Conservation (phyloP, 2,329 filamentous ascomycete genomes). For the Samsoniella hepiali region DNA sequence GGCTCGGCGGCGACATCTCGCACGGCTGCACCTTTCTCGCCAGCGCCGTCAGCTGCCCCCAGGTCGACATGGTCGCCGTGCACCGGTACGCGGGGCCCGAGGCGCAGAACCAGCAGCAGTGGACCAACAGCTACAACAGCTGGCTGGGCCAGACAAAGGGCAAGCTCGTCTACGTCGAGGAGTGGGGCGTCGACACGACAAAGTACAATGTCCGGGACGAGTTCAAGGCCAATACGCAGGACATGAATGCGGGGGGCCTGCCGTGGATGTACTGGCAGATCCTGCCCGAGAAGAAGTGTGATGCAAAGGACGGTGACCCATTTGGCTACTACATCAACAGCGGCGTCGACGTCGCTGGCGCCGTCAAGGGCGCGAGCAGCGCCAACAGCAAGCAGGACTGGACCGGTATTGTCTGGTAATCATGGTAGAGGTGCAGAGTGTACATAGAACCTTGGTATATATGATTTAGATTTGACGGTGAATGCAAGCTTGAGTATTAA, state of each 20-base stretch:
- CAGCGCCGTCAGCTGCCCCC: slow-evolving; percentile 27
- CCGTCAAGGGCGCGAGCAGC: slow-evolving; percentile 15
- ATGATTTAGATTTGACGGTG: background rate
- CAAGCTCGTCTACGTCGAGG: slow-evolving; percentile 32
- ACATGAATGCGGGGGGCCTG: slow-evolving; percentile 30
- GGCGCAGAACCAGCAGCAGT: slow-evolving; percentile 22
- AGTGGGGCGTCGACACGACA: slow-evolving; percentile 25
- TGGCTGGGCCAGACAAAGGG: slow-evolving; percentile 26
- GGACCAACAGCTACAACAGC: slow-evolving; percentile 24
- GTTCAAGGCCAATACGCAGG: slow-evolving; percentile 27
- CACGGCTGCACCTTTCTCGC: slow-evolving; percentile 29
- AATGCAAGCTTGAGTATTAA: background rate
- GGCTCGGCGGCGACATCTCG: slow-evolving; percentile 31
- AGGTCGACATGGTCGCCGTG: slow-evolving; percentile 27
- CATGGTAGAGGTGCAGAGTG: background rate
- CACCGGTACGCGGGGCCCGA: slow-evolving; percentile 27
- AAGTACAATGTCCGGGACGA: slow-evolving; percentile 20
- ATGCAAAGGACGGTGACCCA: slow-evolving; percentile 9
- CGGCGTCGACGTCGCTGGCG: slow-evolving; percentile 19
- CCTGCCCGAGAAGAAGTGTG: slow-evolving; percentile 22
- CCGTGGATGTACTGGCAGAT: slow-evolving; percentile 35
- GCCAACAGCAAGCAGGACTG: slow-evolving; percentile 20
- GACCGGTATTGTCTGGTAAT: slow-evolving; percentile 20
- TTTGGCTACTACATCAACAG: slow-evolving; percentile 20
- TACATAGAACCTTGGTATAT: background rate